Base-by-base conservation (phyloP, 1,284 basidiomycete species). In the Stygiomarasmius scandens region DNA sequence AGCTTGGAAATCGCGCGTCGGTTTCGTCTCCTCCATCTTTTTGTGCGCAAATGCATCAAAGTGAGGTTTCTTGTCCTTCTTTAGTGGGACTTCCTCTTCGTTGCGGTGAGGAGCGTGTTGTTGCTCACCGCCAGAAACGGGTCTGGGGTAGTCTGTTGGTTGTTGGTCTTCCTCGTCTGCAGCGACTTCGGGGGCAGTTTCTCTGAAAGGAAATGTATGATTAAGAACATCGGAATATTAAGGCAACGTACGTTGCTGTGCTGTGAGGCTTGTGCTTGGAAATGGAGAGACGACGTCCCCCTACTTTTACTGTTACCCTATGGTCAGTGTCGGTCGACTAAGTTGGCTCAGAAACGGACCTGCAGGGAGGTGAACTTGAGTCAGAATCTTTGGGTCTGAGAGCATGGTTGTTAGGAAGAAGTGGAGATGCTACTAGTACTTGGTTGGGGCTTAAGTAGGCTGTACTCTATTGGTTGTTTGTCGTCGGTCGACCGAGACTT, bases 71-170 rank as follows among this genome's bases (percentile, higher is more conserved):
- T 76, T 81, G 58, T 84, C 78, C 65, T 79, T 82, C 74, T 79
- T 82, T 3, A 74, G 77, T 22, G 72, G 69, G 36, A 77, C 76
- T 52, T 87, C 83, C 51, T 86, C 82, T 51, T 86, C 82, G 46
- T 82, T 75, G 49, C 79, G 72, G 19, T 76, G 79, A 19, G 76
- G 77, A 47, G 67, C 67, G 10, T 69, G 68, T 14, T 77, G 73
- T 6, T 79, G 76, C 3, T 76, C 67, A 41, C 69, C 75, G 2
- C 80, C 80, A 46, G 77, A 61, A n/a, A 77, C 74, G 12, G 86
- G 86, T 24, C 86, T 79, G 9, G 86, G 86, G 64, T 88, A 88
- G 68, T 88, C 85, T 3, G 73, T 62, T n/a, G 72, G 66, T 24
- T 32, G 29, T 32, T 32, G 29, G 29, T 75, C 74, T 41, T 69